These are phyloP conservation scores for Verticillium nubilum DNA, from an alignment of 2,329 filamentous ascomycete species.

Conservation along the genomic window DNA sequence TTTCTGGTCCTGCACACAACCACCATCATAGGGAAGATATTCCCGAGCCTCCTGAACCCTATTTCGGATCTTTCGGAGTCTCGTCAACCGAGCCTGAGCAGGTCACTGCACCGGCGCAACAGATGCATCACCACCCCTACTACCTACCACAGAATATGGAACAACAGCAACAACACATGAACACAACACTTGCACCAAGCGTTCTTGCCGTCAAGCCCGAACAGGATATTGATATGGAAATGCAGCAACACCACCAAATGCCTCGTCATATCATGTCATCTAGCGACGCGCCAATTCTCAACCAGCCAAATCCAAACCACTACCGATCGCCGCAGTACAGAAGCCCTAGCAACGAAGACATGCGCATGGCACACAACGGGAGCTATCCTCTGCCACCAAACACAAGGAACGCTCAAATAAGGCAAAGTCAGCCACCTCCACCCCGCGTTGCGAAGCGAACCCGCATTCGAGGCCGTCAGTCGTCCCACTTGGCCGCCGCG, in stretches of 20 bases:
- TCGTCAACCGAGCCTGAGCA: slow-evolving; percentile 12
- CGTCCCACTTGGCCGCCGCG: background rate
- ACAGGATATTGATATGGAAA: background rate
- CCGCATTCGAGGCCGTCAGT: background rate
- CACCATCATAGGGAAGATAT: slow-evolving; percentile 23
- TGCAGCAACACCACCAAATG: background rate
- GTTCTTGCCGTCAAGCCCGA: background rate
- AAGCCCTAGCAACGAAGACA: background rate
- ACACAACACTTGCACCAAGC: slow-evolving; percentile 1
- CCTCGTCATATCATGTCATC: background rate
- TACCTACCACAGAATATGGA: background rate
- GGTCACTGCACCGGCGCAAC: slow-evolving; percentile 4
- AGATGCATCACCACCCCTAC: slow-evolving; percentile 13
- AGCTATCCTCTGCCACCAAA: background rate
- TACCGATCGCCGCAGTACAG: background rate
- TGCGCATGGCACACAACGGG: background rate
- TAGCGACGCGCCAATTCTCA: background rate
- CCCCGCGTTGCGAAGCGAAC: background rate
- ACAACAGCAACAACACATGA: background rate
- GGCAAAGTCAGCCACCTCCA: background rate
- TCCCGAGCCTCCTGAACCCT: slow-evolving; percentile 29
- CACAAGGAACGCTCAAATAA: background rate
- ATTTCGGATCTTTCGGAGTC: slow-evolving; percentile 29
- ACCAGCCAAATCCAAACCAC: background rate
- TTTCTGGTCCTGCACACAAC: slow-evolving; percentile 23